Base-by-base conservation (phyloP, 176 grass and related monocot species). In the Tillandsia leiboldiana region DNA sequence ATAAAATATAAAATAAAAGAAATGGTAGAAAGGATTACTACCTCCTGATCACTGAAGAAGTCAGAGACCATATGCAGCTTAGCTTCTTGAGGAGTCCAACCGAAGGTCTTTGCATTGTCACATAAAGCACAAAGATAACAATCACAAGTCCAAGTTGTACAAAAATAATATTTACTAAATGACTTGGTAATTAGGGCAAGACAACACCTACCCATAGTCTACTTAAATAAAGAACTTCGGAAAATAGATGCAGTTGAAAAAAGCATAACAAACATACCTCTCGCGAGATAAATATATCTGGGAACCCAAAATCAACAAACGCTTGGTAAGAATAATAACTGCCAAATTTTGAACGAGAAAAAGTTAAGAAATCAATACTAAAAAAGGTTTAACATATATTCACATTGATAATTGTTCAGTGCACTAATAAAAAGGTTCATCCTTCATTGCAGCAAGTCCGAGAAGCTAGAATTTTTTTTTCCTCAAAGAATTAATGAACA, bases 261-360 rank as follows among this genome's bases (percentile, higher is more conserved):
- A 50, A 50, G 20, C 59, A 63, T 67, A 76, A 24, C 26, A 53
- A 85, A 1, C 62, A 81, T 97, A 97, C 94, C 89, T 97, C 94
- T 63, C 89, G 89, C 78, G 94, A 97, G 79, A 97, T 90, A 76
- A 97, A 97, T 75, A 97, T 85, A 66, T 97, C 88, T 67, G 84
- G 89, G 79, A 87, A 90, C 72, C 89, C 94, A 72, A 97, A 97
- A 82, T 90, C 94, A 64, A 87, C 65, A 18, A 87, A 92, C 72
- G 94, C 89, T 80, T 90, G 84, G 69, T 88, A 97, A 68, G 94
- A 97, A 85, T 97, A 97, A 71, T 90, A 97, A 14, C 94, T 92
- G 82, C 68, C 83, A 76, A 70, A 2, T 69, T 26, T 54, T 26
- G 59, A 73, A 69, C 53, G 64, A 49, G 53, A 10, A 15, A 47